Conservation (phyloP, 805 yeast species). For the Ogataea saltuana region DNA sequence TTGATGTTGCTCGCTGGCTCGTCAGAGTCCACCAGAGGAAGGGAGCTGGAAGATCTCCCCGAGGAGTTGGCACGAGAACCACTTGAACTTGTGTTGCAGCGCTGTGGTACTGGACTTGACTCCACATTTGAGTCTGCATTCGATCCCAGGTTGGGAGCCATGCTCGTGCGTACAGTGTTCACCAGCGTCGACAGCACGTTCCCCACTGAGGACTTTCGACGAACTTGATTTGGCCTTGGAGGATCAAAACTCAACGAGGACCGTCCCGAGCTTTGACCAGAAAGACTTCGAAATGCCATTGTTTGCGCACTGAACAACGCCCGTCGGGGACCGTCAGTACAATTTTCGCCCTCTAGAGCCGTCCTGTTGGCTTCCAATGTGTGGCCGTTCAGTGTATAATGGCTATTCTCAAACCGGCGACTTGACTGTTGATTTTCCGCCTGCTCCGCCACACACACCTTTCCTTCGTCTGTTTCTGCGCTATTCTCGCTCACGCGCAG, state of each 20-base stretch:
- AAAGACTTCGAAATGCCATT: slow-evolving; percentile 25
- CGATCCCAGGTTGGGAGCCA: slow-evolving; percentile 7
- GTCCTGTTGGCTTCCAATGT: too few relatives aligned
- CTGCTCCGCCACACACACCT: neutral
- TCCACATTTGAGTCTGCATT: neutral
- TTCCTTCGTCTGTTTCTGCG: neutral
- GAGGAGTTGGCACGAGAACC: slow-evolving; percentile 12
- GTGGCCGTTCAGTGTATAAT: too few relatives aligned
- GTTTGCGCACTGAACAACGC: neutral
- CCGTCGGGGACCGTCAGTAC: too few relatives aligned
- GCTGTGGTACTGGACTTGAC: neutral
- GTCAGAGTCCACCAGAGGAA: slow-evolving; percentile 12
- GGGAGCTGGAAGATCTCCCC: slow-evolving; percentile 20
- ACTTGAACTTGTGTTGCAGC: slow-evolving; percentile 6
- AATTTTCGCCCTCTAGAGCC: too few relatives aligned
- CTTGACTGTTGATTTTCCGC: neutral
- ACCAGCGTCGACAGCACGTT: slow-evolving; percentile 30
- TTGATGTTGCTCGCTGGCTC: slow-evolving; percentile 2
- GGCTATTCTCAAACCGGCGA: too few relatives aligned
- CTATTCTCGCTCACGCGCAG: slow-evolving; percentile 5
- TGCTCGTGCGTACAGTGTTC: slow-evolving; percentile 28
- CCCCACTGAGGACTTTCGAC: slow-evolving; percentile 32
- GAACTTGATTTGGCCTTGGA: slow-evolving; percentile 20
- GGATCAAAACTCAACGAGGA: slow-evolving; percentile 23
- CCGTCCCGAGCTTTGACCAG: slow-evolving; percentile 24